A percentile compares a stretch with the other conserved stretches of the same genome.
Evolutionary conservation across 306 rosid genomes (phyloP).

Genomic region (Purshia tridentata): DNA sequence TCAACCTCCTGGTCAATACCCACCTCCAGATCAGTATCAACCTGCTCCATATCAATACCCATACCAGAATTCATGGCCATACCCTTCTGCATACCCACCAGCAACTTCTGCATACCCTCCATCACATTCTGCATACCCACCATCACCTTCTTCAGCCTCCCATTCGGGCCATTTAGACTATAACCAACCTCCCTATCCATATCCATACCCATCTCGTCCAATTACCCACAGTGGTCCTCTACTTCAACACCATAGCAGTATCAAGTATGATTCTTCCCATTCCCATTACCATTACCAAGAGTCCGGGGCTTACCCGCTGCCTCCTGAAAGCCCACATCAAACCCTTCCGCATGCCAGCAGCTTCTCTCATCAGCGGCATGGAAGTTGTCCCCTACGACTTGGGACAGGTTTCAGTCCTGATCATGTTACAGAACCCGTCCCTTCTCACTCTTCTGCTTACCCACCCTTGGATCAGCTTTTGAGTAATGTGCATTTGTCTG

Average conservation of each 20-base stretch:
- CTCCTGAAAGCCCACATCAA: constrained; percentile 30
- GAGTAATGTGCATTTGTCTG: constrained; percentile 50
- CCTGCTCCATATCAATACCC: constrained; percentile 28
- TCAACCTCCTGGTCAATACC: constrained; percentile 23
- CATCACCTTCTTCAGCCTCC: constrained; percentile 33
- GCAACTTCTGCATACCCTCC: constrained; percentile 31
- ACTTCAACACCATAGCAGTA: constrained; percentile 52
- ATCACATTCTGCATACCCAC: constrained; percentile 38
- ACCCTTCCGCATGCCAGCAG: constrained; percentile 42
- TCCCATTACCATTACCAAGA: constrained; percentile 49
- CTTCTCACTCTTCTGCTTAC: constrained; percentile 44
- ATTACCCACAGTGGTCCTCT: constrained; percentile 29
- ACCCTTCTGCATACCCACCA: constrained; percentile 19
- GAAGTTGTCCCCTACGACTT: constrained; percentile 24
- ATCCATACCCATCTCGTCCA: constrained; percentile 44
- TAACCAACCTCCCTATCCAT: constrained; percentile 27
- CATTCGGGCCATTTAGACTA: constrained; percentile 33
- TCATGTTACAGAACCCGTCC: constrained; percentile 3
- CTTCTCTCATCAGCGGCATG: constrained; percentile 48
- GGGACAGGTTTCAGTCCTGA: constrained; percentile 25
- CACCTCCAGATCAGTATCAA: constrained; percentile 26
- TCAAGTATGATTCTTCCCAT: constrained; percentile 54
- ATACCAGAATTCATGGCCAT: too few relatives aligned
- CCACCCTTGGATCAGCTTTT: constrained; percentile 63
- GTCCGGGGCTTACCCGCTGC: constrained; percentile 33